phyloP scores from a whole-genome alignment of 208 protist genomes.

The Leishmania guyanensis region DNA sequence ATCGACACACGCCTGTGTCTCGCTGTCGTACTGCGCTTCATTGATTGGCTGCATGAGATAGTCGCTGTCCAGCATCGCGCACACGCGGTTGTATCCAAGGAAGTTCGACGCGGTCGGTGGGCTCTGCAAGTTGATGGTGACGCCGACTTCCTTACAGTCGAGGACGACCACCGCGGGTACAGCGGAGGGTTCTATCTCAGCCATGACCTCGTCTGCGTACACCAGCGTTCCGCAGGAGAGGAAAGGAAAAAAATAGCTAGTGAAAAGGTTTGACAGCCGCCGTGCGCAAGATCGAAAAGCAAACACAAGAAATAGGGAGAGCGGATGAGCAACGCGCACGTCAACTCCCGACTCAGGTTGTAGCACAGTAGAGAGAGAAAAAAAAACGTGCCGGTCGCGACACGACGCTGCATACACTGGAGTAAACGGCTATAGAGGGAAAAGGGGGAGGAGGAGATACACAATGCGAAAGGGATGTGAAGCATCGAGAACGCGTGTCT shows the following conservation, averaged over 20 bases:
- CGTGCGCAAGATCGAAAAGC: neutral
- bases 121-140: slow-evolving; percentile 41
- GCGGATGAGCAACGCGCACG: neutral
- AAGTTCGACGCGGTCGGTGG: slow-evolving; percentile 56
- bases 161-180: slow-evolving; percentile 17
- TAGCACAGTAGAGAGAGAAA: neutral
- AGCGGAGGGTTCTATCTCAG: neutral
- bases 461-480: neutral
- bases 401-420: neutral
- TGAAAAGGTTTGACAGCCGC: neutral
- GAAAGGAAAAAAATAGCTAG: neutral
- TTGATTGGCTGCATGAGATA: slow-evolving; percentile 76
- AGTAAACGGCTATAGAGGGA: neutral
- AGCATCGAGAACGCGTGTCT: neutral
- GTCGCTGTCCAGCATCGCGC: slow-evolving; percentile 47
- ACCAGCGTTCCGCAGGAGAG: neutral
- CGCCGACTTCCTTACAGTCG: slow-evolving; percentile 33
- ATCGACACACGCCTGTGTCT: slow-evolving; percentile 74
- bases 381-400: neutral
- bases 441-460: neutral
- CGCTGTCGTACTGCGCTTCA: slow-evolving; percentile 74
- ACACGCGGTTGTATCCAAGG: slow-evolving; percentile 54
- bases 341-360: neutral
- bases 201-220: neutral
- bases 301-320: neutral